phyloP scores from a whole-genome alignment of 1,139 yeast species.

The Casaregolazyma suthepensis region DNA sequence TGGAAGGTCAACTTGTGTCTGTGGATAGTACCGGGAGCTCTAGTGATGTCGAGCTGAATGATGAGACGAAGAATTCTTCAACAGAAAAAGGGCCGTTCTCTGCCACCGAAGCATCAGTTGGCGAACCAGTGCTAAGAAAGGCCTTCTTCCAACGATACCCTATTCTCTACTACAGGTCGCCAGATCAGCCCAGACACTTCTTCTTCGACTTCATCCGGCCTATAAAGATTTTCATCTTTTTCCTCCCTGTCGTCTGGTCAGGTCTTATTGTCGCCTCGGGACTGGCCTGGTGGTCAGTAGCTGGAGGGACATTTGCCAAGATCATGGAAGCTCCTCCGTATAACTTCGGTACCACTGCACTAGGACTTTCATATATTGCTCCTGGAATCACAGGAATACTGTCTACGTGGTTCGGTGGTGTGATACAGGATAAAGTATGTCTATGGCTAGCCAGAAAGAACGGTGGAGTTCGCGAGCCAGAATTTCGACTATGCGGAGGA shows the following conservation, averaged over 20 bases:
- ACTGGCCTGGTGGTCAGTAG: constrained; percentile 48
- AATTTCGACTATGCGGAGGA: constrained; percentile 62
- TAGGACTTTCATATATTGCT: constrained; percentile 72
- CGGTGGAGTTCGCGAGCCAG: constrained; percentile 68
- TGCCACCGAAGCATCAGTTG: constrained; percentile 4
- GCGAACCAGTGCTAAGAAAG: constrained; percentile 9
- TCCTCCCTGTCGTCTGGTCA: constrained; percentile 58
- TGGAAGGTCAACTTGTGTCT: background rate
- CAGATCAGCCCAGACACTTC: constrained; percentile 16
- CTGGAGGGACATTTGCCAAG: constrained; percentile 54
- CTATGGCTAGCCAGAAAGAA: constrained; percentile 63
- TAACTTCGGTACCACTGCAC: constrained; percentile 60
- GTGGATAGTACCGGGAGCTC: constrained; percentile 3
- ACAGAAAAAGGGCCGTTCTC: background rate
- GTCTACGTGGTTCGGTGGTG: constrained; percentile 67
- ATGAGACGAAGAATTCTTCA: constrained; percentile 4
- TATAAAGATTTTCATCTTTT: constrained; percentile 25
- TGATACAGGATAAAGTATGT: constrained; percentile 58
- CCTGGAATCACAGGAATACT: constrained; percentile 40
- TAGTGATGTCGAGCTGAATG: no score
- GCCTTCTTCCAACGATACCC: constrained; percentile 32
- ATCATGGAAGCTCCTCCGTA: constrained; percentile 51
- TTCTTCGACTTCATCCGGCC: constrained; percentile 20
- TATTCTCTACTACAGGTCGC: constrained; percentile 26
- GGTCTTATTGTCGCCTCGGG: constrained; percentile 60